phyloP scores from a whole-genome alignment of 2,329 filamentous ascomycete genomes.

The Fusarium subglutinans region DNA sequence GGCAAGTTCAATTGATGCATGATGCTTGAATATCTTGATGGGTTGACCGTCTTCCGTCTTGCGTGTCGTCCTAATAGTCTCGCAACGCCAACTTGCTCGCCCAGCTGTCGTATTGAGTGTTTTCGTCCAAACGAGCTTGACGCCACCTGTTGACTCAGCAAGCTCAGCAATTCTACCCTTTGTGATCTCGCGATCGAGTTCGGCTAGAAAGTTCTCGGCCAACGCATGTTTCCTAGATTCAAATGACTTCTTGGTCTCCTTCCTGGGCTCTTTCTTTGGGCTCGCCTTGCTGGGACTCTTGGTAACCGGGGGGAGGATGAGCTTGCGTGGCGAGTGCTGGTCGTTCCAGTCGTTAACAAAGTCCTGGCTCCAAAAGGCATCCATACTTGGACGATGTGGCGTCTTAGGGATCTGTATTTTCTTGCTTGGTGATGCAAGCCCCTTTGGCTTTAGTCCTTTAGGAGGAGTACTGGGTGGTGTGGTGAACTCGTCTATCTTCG shows the following conservation, averaged over 20 bases:
- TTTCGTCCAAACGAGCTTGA: conserved; percentile 78
- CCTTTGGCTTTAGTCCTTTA: conserved; percentile 23
- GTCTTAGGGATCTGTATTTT: conserved; percentile 58
- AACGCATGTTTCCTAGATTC: conserved; percentile 68
- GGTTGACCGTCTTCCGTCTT: conserved; percentile 38
- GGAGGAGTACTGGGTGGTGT: conserved; percentile 39
- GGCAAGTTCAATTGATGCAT: conserved; percentile 87
- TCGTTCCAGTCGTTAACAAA: conserved; percentile 72
- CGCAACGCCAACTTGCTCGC: conserved; percentile 75
- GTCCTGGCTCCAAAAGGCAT: conserved; percentile 69
- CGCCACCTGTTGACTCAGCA: conserved; percentile 71
- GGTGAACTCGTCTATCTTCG: conserved; percentile 17
- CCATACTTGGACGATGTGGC: conserved; percentile 62
- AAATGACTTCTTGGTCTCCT: conserved; percentile 66
- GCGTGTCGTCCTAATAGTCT: conserved; percentile 56
- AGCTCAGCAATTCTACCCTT: conserved; percentile 66
- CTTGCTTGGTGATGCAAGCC: conserved; percentile 47
- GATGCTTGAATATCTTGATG: conserved; percentile 55
- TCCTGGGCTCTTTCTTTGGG: conserved; percentile 50
- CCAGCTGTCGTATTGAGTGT: conserved; percentile 84
- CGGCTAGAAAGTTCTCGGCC: conserved; percentile 70
- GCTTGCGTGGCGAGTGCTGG: conserved; percentile 63
- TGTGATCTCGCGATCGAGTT: conserved; percentile 75
- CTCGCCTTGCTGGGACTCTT: conserved; percentile 45
- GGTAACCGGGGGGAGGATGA: conserved; percentile 42